Conservation (phyloP, 768 basidiomycete species). For the Sistotremastrum suecicum region DNA sequence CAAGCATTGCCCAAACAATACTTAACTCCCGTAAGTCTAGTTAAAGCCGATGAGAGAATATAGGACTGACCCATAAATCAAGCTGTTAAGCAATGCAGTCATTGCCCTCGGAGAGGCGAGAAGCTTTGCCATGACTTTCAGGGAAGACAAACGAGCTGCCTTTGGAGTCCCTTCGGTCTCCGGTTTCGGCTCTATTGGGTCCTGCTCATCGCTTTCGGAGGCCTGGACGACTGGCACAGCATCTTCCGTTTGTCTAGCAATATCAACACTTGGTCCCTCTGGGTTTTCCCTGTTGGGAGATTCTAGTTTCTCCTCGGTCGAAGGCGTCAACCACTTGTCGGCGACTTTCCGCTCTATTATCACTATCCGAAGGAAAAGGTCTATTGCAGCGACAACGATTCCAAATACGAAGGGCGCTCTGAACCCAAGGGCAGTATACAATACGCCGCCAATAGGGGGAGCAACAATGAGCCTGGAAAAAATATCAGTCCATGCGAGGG, state of each 20-base stretch:
- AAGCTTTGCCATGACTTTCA: conserved; percentile 27
- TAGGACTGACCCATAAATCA: conserved; percentile 38
- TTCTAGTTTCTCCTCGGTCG: too few species aligned
- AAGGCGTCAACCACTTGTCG: conserved; percentile 19
- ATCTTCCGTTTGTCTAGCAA: too few species aligned
- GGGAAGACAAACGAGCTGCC: conserved; percentile 18
- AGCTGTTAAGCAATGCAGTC: conserved; percentile 27
- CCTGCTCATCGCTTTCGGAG: too few species aligned
- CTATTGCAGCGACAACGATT: conserved; percentile 29
- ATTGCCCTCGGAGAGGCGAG: conserved; percentile 35
- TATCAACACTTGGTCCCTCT: too few species aligned
- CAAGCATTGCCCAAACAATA: conserved; percentile 32
- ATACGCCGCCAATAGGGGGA: conserved; percentile 40
- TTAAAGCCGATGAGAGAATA: not conserved
- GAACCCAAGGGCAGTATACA: conserved; percentile 43
- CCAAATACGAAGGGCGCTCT: conserved; percentile 46
- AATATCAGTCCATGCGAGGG: not conserved
- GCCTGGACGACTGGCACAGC: too few species aligned
- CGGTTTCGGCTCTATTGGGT: not conserved
- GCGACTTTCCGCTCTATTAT: conserved; percentile 44
- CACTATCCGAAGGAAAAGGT: conserved; percentile 39
- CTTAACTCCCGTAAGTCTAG: conserved; percentile 16
- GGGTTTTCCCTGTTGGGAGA: too few species aligned
- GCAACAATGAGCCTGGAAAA: conserved; percentile 33
- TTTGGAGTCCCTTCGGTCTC: not conserved